Evolutionary conservation across 805 yeast species (phyloP), one percentile per base, ranked within the genome.

Genomic region (Suhomyces kilbournensis): DNA sequence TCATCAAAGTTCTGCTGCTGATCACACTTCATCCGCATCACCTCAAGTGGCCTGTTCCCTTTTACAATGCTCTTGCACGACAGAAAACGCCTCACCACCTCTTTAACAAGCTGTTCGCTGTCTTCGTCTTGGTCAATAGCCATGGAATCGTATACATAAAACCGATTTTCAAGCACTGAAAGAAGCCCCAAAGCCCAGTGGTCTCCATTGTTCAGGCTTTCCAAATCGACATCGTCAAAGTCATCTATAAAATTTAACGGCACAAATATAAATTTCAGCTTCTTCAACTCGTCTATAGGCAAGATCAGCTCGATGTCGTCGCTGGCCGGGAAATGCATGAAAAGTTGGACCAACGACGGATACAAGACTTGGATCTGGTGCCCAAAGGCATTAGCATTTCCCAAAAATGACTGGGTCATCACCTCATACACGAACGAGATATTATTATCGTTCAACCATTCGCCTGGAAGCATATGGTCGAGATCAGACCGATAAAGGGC

Each of bases 401-500:
- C 54, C n/a, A 70, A 50, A 50, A 67, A 67, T 20, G 55, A 48
- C 34, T 64, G 62, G 47, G 43, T 49, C 42, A 72, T 54, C 53
- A 77, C 75, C 61, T 85, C 90, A 64, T 76, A 88, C 17, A 85
- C 67, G 50, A 86, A 80, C 0, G 86, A 72, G 38, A 88, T 77
- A 58, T 85, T 82, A 60, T 85, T 85, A 61, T 87, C 93, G 59
- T 84, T 85, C 28, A 88, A 69, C 93, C 94, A 88, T 61, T 85
- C 86, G 34, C 80, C 87, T 17, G 85, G 83, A 48, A 74, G 69
- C 14, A 88, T 65, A 57, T 81, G 84, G 44, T 69, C 72, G 8
- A 86, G 56, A 61, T 88, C 94, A 20, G 79, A 80, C 50, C 75
- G 72, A 59, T 82, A 82, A 2, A 86, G 66, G 0, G 86, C 77